Evolutionary conservation across 331 rosid species (phyloP).

Genomic region (Dryas integrifolia): DNA sequence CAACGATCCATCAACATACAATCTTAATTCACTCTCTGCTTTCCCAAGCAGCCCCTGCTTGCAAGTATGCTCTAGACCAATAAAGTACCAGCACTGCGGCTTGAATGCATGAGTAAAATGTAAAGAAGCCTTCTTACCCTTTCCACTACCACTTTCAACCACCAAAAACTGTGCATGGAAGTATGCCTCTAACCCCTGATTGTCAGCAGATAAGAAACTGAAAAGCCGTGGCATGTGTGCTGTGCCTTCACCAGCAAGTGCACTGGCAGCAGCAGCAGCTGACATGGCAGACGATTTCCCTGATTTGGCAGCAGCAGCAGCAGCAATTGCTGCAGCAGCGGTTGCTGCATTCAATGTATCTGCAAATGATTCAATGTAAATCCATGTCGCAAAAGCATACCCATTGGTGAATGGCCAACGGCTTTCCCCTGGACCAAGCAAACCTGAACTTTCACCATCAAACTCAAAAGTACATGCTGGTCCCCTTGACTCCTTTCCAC

Average conservation of each 20-base stretch:
- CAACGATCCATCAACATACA: conserved; percentile 84
- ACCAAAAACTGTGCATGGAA: conserved; percentile 97
- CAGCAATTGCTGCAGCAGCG: conserved; percentile 99
- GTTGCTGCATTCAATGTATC: conserved; percentile 95
- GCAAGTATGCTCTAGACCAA: conserved; percentile 89
- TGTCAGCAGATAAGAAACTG: conserved; percentile 94
- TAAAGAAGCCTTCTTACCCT: conserved; percentile 87
- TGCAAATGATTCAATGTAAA: conserved; percentile 97
- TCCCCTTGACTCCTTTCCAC: conserved; percentile 91
- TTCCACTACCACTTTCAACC: conserved; percentile 87
- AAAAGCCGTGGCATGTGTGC: conserved; percentile 95
- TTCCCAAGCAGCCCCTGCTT: conserved; percentile 83
- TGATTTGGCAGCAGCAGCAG: conserved; percentile 90
- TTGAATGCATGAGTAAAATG: conserved; percentile 96
- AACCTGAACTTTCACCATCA: conserved; percentile 99
- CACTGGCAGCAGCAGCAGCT: conserved; percentile 99
- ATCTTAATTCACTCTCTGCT: conserved; percentile 76
- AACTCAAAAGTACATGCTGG: conserved; percentile 92
- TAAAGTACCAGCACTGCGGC: conserved; percentile 99
- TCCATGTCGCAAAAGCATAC: conserved; percentile 96
- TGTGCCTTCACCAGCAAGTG: conserved; percentile 98
- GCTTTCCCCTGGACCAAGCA: conserved; percentile 96
- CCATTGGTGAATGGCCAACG: conserved; percentile 97
- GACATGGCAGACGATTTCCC: conserved; percentile 99
- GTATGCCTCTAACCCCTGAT: conserved; percentile 97